These are phyloP conservation scores for Quercus cerris DNA, from an alignment of 306 rosid genomes.

Conservation along the genomic window DNA sequence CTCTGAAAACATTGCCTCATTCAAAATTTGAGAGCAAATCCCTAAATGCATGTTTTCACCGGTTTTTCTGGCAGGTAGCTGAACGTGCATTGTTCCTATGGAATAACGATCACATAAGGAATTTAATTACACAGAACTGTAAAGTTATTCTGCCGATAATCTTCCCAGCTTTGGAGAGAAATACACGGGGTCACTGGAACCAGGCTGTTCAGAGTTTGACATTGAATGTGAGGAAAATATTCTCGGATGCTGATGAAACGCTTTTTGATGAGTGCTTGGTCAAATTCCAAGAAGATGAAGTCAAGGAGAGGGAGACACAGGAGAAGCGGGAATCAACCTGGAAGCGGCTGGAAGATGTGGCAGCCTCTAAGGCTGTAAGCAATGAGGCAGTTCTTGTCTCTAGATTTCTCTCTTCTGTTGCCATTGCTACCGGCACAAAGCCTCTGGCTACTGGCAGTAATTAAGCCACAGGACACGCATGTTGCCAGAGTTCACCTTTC, in stretches of 20 bases:
- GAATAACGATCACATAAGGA: constrained; percentile 70
- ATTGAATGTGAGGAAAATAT: constrained; percentile 56
- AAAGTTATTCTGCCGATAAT: constrained; percentile 55
- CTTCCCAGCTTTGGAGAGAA: constrained; percentile 59
- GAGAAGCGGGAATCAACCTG: constrained; percentile 50
- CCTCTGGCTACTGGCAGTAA: constrained; percentile 26
- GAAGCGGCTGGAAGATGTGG: constrained; percentile 57
- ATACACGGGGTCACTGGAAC: constrained; percentile 57
- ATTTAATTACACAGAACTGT: constrained; percentile 51
- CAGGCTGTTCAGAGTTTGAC: constrained; percentile 71
- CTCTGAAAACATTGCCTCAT: no score
- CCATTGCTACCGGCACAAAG: constrained; percentile 30
- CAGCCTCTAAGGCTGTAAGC: constrained; percentile 43
- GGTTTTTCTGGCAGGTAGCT: constrained; percentile 55
- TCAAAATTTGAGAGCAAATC: neutral
- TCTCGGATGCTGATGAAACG: constrained; percentile 51
- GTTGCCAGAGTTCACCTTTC: constrained; percentile 7
- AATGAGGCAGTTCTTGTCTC: constrained; percentile 51
- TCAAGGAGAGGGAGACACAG: constrained; percentile 45
- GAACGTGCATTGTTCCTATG: constrained; percentile 68
- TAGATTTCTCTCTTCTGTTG: constrained; percentile 37
- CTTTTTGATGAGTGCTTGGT: constrained; percentile 47
- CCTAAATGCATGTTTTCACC: constrained; percentile 7
- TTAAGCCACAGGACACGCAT: constrained; percentile 14
- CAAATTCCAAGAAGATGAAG: constrained; percentile 52